These are phyloP conservation scores for Penicillium griseofulvum DNA, from an alignment of 2,329 filamentous ascomycete species.

Conservation along the genomic window DNA sequence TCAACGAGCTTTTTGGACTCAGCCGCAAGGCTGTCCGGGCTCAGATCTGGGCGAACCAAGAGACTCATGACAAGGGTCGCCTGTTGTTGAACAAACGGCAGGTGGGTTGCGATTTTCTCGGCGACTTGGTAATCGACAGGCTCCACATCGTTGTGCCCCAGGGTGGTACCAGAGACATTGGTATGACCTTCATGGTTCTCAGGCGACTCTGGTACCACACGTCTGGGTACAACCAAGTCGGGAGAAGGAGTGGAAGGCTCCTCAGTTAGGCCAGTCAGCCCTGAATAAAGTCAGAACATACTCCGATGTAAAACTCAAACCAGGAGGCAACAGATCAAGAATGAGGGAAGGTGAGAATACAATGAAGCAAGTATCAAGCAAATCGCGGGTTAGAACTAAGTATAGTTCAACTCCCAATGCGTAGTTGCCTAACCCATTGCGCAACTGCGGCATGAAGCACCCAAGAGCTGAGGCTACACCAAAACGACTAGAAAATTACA, in stretches of 20 bases:
- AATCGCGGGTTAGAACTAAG: background rate
- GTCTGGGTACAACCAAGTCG: constrained; percentile 9
- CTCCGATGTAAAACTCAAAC: background rate
- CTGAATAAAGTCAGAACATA: constrained; percentile 14
- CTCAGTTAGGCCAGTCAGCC: constrained; percentile 13
- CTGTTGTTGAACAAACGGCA: constrained; percentile 22
- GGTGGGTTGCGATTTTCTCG: background rate
- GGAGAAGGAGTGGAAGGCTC: constrained; percentile 9
- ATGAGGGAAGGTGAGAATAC: background rate
- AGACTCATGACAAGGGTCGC: constrained; percentile 11
- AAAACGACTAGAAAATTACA: background rate
- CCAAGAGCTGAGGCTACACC: too few species aligned
- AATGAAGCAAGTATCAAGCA: too few species aligned
- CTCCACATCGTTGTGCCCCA: constrained; percentile 24
- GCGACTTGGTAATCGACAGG: constrained; percentile 19
- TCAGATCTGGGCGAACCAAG: background rate
- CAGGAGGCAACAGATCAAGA: background rate
- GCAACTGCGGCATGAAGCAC: background rate
- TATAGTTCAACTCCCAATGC: background rate
- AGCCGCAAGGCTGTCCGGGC: background rate
- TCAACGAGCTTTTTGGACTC: constrained; percentile 3
- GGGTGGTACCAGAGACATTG: constrained; percentile 38
- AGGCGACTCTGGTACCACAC: constrained; percentile 22
- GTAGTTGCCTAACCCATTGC: background rate
- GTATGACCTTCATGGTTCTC: constrained; percentile 26